Evolutionary conservation across 768 basidiomycete species (phyloP).

Genomic region (Serendipita sp.): DNA sequence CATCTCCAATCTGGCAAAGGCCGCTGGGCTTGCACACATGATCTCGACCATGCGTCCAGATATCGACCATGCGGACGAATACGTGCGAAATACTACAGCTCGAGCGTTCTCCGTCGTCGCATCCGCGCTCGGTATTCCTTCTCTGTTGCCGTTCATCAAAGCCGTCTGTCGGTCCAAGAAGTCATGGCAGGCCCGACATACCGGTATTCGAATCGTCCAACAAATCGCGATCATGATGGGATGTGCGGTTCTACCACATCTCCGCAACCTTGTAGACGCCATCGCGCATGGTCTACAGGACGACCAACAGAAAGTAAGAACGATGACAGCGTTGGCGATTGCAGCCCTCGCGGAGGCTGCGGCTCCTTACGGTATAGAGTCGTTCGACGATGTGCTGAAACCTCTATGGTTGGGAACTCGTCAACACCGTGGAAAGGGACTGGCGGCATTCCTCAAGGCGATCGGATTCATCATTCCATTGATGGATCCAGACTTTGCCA

Average conservation of each 20-base stretch:
- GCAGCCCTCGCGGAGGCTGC: slow-evolving; percentile 94
- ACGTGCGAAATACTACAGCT: slow-evolving; percentile 96
- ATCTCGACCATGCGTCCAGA: slow-evolving; percentile 99
- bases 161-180: slow-evolving; percentile 98
- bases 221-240: slow-evolving; percentile 99
- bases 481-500: slow-evolving; percentile 99
- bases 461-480: slow-evolving; percentile 99
- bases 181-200: slow-evolving; percentile 99
- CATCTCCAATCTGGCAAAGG: slow-evolving; percentile 96
- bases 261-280: slow-evolving; percentile 90
- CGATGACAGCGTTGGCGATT: slow-evolving; percentile 83
- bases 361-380: slow-evolving; percentile 98
- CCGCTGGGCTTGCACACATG: slow-evolving; percentile 98
- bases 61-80: slow-evolving; percentile 98
- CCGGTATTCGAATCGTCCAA: slow-evolving; percentile 97
- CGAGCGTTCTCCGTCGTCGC: slow-evolving; percentile 98
- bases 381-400: slow-evolving; percentile 93
- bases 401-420: slow-evolving; percentile 89
- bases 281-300: slow-evolving; percentile 86
- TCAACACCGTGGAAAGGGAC: slow-evolving; percentile 85
- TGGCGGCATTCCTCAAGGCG: slow-evolving; percentile 91
- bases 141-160: slow-evolving; percentile 93
- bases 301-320: slow-evolving; percentile 91
- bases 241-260: slow-evolving; percentile 90
- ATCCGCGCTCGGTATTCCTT: slow-evolving; percentile 93